A percentile compares a stretch with the other conserved stretches of the same genome.
These are phyloP conservation scores for Cyclotella choctawhatcheeana DNA, from an alignment of 108 stramenopile genomes.

Conservation along the genomic window DNA sequence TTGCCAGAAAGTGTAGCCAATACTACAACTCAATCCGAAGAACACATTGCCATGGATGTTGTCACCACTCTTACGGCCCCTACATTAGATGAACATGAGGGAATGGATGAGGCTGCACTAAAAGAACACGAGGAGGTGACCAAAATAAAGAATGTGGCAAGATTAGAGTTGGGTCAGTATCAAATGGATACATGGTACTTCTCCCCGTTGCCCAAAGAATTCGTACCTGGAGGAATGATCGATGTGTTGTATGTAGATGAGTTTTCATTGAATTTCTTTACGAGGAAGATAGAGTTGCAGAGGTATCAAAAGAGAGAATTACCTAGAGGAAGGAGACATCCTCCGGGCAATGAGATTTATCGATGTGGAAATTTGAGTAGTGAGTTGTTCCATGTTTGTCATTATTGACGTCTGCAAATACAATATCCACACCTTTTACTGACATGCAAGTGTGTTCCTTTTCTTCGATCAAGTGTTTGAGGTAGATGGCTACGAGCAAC, in stretches of 20 bases:
- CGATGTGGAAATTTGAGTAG: slow-evolving; percentile 73
- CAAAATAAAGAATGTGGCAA: slow-evolving; percentile 96
- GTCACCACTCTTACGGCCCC: slow-evolving; percentile 86
- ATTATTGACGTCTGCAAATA: too few species aligned
- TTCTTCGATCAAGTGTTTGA: too few species aligned
- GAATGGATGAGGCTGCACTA: slow-evolving; percentile 93
- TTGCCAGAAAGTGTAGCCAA: background rate
- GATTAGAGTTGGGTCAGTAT: slow-evolving; percentile 86
- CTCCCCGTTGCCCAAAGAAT: slow-evolving; percentile 97
- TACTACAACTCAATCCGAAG: slow-evolving; percentile 39
- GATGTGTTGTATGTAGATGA: slow-evolving; percentile 98
- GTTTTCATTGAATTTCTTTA: slow-evolving; percentile 93
- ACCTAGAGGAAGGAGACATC: slow-evolving; percentile 66
- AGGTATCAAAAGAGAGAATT: slow-evolving; percentile 80
- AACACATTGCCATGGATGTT: slow-evolving; percentile 70
- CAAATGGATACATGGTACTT: slow-evolving; percentile 99
- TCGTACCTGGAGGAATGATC: slow-evolving; percentile 67
- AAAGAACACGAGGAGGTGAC: slow-evolving; percentile 99
- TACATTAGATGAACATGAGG: slow-evolving; percentile 97
- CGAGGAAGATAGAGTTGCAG: slow-evolving; percentile 88
- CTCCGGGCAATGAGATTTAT: slow-evolving; percentile 91
- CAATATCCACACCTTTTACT: too few species aligned
- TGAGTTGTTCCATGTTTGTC: slow-evolving; percentile 21
- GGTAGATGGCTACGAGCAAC: slow-evolving; percentile 81
- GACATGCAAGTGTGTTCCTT: too few species aligned